These are phyloP conservation scores for Hericium alpestre DNA, from an alignment of 768 basidiomycete species.

Conservation along the genomic window DNA sequence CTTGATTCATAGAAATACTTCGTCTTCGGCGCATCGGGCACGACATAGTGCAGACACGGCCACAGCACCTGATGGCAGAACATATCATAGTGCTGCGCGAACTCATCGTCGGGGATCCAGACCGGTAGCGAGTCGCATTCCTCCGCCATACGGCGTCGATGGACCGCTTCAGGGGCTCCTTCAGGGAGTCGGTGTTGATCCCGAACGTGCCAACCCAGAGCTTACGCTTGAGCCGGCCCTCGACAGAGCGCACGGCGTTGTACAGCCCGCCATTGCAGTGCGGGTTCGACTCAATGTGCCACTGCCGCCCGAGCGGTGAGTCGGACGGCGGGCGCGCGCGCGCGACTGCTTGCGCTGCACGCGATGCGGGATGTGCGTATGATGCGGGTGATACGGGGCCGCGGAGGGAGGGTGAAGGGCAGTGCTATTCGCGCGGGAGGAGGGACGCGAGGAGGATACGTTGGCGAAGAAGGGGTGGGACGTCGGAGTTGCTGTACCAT, in stretches of 20 bases:
- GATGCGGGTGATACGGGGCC: conserved; percentile 18
- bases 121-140: conserved; percentile 41
- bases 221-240: conserved; percentile 37
- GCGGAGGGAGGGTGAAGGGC: background rate
- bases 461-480: conserved; percentile 16
- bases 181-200: conserved; percentile 54
- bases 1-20: conserved; percentile 70
- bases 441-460: conserved; percentile 2
- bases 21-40: conserved; percentile 81
- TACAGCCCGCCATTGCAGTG: conserved; percentile 78
- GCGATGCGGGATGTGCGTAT: conserved; percentile 23
- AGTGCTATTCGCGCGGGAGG: background rate
- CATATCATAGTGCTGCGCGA: conserved; percentile 71
- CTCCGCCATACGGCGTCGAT: conserved; percentile 42
- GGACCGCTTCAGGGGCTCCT: conserved; percentile 40
- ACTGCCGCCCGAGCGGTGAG: conserved; percentile 20
- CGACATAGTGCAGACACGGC: conserved; percentile 80
- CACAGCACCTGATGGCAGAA: conserved; percentile 87
- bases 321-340: conserved; percentile 37
- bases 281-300: conserved; percentile 48
- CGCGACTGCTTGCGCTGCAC: conserved; percentile 42
- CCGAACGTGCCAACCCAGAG: conserved; percentile 70
- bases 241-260: conserved; percentile 65
- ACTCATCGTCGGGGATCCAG: conserved; percentile 77
- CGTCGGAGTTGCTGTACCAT: conserved; percentile 3